A percentile compares a stretch with the other conserved stretches of the same genome.
phyloP scores from a whole-genome alignment of 2,329 filamentous ascomycete species.

The Penicillium sclerotigenum region DNA sequence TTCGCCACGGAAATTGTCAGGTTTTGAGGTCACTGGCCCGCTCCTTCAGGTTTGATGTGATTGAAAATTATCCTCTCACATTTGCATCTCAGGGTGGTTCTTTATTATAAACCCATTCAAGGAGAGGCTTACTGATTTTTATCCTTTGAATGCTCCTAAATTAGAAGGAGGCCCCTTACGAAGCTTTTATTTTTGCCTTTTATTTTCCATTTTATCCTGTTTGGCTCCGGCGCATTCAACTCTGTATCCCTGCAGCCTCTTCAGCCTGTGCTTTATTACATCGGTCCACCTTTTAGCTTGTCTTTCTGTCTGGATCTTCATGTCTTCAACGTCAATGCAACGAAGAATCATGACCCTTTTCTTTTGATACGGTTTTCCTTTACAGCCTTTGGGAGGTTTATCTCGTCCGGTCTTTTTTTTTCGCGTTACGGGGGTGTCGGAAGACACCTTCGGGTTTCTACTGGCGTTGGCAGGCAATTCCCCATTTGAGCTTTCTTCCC shows the following conservation, averaged over 20 bases:
- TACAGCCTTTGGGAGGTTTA: conserved; percentile 14
- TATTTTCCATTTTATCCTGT: conserved; percentile 1
- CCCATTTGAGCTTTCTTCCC: not conserved
- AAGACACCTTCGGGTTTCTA: conserved; percentile 2
- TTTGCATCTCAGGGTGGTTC: conserved; percentile 17
- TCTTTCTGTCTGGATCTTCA: conserved; percentile 23
- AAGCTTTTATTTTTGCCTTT: not conserved
- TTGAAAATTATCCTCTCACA: not conserved
- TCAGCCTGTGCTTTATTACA: conserved; percentile 12
- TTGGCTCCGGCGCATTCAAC: conserved; percentile 19
- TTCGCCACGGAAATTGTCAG: not conserved
- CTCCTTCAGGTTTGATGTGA: not conserved
- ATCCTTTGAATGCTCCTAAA: conserved; percentile 20
- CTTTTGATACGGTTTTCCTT: conserved; percentile 7
- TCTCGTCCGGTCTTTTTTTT: conserved; percentile 3
- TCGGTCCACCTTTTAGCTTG: conserved; percentile 25
- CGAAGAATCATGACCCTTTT: conserved; percentile 38
- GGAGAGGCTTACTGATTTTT: conserved; percentile 2
- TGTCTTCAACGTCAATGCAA: conserved; percentile 39
- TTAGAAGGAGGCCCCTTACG: conserved; percentile 17
- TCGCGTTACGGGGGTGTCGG: conserved; percentile 1
- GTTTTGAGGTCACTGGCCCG: not conserved
- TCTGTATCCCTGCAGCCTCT: conserved; percentile 12
- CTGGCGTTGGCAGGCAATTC: conserved; percentile 3
- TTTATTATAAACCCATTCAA: conserved; percentile 18